Evolutionary conservation across 805 yeast genomes (phyloP).

Genomic region (Schwanniomyces sp.): DNA sequence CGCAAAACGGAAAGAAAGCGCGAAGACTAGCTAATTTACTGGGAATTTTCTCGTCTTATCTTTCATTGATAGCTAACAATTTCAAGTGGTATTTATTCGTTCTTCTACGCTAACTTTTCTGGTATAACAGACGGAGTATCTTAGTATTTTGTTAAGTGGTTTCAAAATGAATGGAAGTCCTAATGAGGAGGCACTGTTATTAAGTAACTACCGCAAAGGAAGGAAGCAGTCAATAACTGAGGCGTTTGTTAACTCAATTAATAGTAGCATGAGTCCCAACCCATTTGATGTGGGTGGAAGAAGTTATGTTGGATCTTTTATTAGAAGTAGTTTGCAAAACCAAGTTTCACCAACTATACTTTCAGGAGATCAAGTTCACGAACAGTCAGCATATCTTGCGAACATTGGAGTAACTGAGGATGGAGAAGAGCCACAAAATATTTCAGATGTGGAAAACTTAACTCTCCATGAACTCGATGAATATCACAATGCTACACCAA

Average conservation of each 20-base stretch:
- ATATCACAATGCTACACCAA: slow-evolving; percentile 14
- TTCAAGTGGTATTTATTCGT: background rate
- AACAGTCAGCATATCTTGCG: slow-evolving; percentile 57
- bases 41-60: background rate
- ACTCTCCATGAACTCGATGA: background rate
- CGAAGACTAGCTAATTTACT: background rate
- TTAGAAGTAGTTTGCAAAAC: slow-evolving; percentile 5
- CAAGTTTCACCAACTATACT: slow-evolving; percentile 44
- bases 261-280: slow-evolving; percentile 16
- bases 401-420: slow-evolving; percentile 52
- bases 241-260: slow-evolving; percentile 15
- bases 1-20: background rate
- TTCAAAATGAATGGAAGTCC: background rate
- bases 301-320: slow-evolving; percentile 33
- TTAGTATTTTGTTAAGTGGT: background rate
- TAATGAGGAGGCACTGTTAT: background rate
- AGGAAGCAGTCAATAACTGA: slow-evolving; percentile 16
- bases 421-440: slow-evolving; percentile 6
- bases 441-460: background rate
- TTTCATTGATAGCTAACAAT: background rate
- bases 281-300: slow-evolving; percentile 44
- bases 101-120: background rate
- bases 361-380: slow-evolving; percentile 51
- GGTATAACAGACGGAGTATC: background rate
- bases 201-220: background rate